Evolutionary conservation across 768 basidiomycete species (phyloP).

Genomic region (Cubamyces sp.): DNA sequence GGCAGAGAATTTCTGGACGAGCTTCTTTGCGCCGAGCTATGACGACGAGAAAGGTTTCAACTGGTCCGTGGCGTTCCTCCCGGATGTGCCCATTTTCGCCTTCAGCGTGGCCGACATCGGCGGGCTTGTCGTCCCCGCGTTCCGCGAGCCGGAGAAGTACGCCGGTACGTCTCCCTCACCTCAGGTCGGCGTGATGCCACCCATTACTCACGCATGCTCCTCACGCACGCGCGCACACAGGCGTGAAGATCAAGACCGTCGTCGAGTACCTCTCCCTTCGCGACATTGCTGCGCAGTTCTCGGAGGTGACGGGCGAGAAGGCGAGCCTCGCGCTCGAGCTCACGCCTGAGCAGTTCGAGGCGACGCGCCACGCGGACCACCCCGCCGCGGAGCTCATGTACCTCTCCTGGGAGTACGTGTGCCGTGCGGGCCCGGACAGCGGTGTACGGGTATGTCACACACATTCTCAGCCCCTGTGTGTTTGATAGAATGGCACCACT

Average conservation of each 20-base stretch:
- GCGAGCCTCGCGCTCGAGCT: slow-evolving; percentile 17
- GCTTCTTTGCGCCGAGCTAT: slow-evolving; percentile 19
- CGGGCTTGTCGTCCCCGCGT: slow-evolving; percentile 14
- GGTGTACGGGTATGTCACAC: slow-evolving; percentile 5
- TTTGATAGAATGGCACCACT: neutral
- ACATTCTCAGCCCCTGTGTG: neutral
- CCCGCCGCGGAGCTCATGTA: slow-evolving; percentile 16
- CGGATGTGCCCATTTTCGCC: slow-evolving; percentile 14
- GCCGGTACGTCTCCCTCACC: neutral
- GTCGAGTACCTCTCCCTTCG: slow-evolving; percentile 14
- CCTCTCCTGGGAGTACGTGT: slow-evolving; percentile 16
- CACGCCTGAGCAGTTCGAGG: slow-evolving; percentile 15
- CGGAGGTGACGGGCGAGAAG: slow-evolving; percentile 18
- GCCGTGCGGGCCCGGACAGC: slow-evolving; percentile 5
- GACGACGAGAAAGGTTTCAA: slow-evolving; percentile 19
- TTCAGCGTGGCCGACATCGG: slow-evolving; percentile 16
- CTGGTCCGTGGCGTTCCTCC: slow-evolving; percentile 14
- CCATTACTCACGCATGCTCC: neutral
- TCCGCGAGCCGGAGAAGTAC: slow-evolving; percentile 19
- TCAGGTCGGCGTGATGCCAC: neutral
- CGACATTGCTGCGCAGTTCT: slow-evolving; percentile 13
- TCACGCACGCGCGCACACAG: neutral
- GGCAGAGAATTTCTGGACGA: slow-evolving; percentile 19
- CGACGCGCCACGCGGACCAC: slow-evolving; percentile 13
- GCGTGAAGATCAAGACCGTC: slow-evolving; percentile 17